Percentiles rank a stretch among this genome's conserved stretches.
Conservation (phyloP, 2,329 filamentous ascomycete species). For the Fusarium palustre region DNA sequence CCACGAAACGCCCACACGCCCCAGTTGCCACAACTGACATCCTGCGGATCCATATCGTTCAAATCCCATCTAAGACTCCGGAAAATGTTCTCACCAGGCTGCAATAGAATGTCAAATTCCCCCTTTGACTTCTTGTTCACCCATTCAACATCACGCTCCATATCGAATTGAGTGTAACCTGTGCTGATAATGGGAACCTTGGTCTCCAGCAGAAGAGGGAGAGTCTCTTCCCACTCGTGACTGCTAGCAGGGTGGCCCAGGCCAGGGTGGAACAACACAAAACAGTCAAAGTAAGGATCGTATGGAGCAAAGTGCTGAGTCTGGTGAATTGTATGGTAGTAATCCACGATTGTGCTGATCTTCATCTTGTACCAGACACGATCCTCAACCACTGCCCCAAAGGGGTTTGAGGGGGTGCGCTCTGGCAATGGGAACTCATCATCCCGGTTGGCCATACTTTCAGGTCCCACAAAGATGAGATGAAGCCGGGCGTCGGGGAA, state of each 20-base stretch:
- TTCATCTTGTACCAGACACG: slow-evolving; percentile 90
- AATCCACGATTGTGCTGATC: slow-evolving; percentile 97
- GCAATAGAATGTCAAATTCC: slow-evolving; percentile 90
- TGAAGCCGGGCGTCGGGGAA: slow-evolving; percentile 95
- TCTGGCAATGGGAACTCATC: slow-evolving; percentile 91
- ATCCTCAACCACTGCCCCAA: slow-evolving; percentile 93
- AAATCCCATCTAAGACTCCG: slow-evolving; percentile 95
- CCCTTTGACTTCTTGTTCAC: slow-evolving; percentile 85
- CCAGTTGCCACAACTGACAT: slow-evolving; percentile 96
- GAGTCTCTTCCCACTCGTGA: slow-evolving; percentile 92
- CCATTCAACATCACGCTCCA: slow-evolving; percentile 92
- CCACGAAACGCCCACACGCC: slow-evolving; percentile 97
- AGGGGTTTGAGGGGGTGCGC: slow-evolving; percentile 87
- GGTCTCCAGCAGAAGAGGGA: slow-evolving; percentile 91
- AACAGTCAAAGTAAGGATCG: slow-evolving; percentile 98
- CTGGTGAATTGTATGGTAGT: slow-evolving; percentile 96
- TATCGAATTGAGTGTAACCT: slow-evolving; percentile 94
- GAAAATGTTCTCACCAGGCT: slow-evolving; percentile 95
- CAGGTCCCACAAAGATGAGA: slow-evolving; percentile 93
- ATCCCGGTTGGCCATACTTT: slow-evolving; percentile 95
- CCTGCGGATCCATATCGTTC: slow-evolving; percentile 94
- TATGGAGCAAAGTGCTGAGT: slow-evolving; percentile 92
- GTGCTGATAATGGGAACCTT: slow-evolving; percentile 95
- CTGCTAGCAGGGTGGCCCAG: slow-evolving; percentile 93
- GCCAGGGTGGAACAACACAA: slow-evolving; percentile 96